phyloP scores from a whole-genome alignment of 2,329 filamentous ascomycete genomes.

The Gnomoniopsis sp. region DNA sequence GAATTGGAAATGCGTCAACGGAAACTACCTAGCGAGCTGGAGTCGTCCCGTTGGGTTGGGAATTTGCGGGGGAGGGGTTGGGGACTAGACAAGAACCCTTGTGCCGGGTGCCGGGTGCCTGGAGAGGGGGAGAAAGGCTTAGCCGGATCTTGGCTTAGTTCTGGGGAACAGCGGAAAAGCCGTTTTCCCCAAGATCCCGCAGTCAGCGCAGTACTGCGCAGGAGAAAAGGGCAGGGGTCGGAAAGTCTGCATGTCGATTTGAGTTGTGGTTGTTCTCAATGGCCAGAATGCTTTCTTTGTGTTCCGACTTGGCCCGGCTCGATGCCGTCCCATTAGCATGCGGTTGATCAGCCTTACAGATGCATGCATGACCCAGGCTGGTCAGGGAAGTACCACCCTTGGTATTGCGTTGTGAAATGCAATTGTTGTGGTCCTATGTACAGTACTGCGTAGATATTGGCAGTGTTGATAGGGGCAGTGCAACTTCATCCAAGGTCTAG shows the following conservation, averaged over 20 bases:
- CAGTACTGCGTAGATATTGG: too few relatives aligned
- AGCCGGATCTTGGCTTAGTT: constrained; percentile 1
- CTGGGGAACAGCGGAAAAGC: background rate
- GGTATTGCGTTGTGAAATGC: too few relatives aligned
- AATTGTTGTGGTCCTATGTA: too few relatives aligned
- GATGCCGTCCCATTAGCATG: constrained; percentile 2
- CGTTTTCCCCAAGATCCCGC: background rate
- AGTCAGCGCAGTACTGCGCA: background rate
- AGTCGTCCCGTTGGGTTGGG: background rate
- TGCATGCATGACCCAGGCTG: too few relatives aligned
- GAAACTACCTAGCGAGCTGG: background rate
- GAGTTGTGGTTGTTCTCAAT: background rate
- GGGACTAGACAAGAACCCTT: background rate
- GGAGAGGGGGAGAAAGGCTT: constrained; percentile 7
- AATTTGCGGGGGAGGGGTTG: background rate
- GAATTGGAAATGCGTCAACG: background rate
- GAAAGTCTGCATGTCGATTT: background rate
- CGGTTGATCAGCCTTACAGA: background rate
- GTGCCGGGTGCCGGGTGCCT: background rate
- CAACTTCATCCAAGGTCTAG: too few relatives aligned
- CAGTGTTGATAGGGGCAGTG: too few relatives aligned
- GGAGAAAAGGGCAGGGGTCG: constrained; percentile 5
- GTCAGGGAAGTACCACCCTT: too few relatives aligned
- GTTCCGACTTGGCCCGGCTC: constrained; percentile 16
- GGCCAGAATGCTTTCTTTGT: background rate